Base-by-base conservation (phyloP, 345 rosid species). In the Camelina laxa region DNA sequence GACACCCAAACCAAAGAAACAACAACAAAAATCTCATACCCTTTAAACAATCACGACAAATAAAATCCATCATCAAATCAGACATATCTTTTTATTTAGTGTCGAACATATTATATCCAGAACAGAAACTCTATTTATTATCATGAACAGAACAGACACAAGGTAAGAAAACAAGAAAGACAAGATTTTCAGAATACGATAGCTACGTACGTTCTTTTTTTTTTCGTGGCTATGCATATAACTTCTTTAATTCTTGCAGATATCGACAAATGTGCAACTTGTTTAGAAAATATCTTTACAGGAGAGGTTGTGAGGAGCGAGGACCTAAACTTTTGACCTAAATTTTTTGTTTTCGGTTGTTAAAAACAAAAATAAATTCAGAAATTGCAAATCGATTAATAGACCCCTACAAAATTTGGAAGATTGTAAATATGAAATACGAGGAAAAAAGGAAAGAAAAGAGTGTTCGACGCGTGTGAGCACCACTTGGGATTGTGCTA, bases 391-490 rank as follows among this genome's bases (percentile, higher is more conserved):
- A 24, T 24, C 4, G 27, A 3, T 22, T 22, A 22, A 19, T 21
- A 53, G 33, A 22, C 17, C 59, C 59, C 59, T 17, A 27, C 38
- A 27, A 60, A 35, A 20, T 14, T 16, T 58, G 44, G 6, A 61
- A 61, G 30, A 11, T 38, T 20, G 31, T 14, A 42, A 12, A 13
- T 14, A 42, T 36, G 20, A 59, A 9, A 30, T 30, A 56, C 31
- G 13, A n/a, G 21, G 7, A 13, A 12, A 3, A 14, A 56, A 58
- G 9, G 6, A 7, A 56, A 56, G 35, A 17, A 59, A 49, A 12
- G 11, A 38, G 60, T 7, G 54, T 12, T 61, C 12, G 5, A 71
- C 30, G 36, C 42, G 20, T 17, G 73, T 58, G 59, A 48, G 49
- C 27, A 19, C 60, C 49, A 45, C 45, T 53, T 50, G 63, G 14